Evolutionary conservation across 1,139 yeast genomes (phyloP).

Genomic region (Geotrichum siamense): DNA sequence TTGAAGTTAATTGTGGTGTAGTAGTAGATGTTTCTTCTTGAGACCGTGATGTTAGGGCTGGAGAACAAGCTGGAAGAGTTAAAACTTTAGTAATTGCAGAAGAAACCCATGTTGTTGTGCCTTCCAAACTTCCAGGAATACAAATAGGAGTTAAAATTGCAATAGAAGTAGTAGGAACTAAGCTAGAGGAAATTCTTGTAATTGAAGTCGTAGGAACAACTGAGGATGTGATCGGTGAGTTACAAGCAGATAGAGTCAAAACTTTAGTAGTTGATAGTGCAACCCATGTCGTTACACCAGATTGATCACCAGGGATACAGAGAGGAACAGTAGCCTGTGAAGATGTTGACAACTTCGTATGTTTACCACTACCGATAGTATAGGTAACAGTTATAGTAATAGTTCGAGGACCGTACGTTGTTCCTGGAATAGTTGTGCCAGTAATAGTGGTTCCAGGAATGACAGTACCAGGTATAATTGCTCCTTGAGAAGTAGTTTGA

Average conservation of each 20-base stretch:
- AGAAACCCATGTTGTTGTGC: neutral
- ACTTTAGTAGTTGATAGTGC: neutral
- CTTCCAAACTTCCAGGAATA: neutral
- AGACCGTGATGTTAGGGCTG: too few species aligned
- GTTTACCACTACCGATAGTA: constrained; percentile 3
- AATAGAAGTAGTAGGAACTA: neutral
- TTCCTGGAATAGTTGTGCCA: constrained; percentile 21
- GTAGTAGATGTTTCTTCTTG: too few species aligned
- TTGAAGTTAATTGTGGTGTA: too few species aligned
- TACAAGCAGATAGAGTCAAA: constrained; percentile 9
- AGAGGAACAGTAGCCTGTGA: constrained; percentile 3
- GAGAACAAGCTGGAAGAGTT: neutral
- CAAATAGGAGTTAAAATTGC: neutral
- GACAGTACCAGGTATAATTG: constrained; percentile 19
- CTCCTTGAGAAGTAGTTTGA: constrained; percentile 20
- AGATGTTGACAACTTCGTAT: too few species aligned
- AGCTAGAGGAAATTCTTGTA: neutral
- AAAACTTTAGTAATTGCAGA: neutral
- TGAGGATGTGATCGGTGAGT: constrained; percentile 1
- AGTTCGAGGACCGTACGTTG: constrained; percentile 16
- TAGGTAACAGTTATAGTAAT: constrained; percentile 20
- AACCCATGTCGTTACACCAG: constrained; percentile 2
- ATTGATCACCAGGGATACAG: constrained; percentile 4
- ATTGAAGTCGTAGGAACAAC: neutral
- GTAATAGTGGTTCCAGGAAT: constrained; percentile 18